A percentile compares a stretch with the other conserved stretches of the same genome.
These are phyloP conservation scores for Apiospora kogelbergensis DNA, from an alignment of 2,329 filamentous ascomycete species.

Conservation along the genomic window DNA sequence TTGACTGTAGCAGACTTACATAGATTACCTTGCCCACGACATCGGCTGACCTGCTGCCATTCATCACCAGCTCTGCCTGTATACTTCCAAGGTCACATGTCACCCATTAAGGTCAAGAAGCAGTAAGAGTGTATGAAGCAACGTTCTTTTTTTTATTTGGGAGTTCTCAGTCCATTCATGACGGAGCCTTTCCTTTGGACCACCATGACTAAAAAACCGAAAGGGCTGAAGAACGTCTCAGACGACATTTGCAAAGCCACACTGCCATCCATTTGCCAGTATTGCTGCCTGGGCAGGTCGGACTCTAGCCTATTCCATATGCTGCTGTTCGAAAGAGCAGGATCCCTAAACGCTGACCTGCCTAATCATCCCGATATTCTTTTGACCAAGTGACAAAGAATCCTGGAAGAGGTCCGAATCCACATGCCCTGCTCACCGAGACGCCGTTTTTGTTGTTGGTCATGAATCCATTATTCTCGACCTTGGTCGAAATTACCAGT, in stretches of 20 bases:
- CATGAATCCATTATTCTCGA: conserved; percentile 23
- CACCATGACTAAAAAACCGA: conserved; percentile 35
- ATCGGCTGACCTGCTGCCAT: neutral
- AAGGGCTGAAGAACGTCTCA: conserved; percentile 34
- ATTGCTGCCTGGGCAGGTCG: conserved; percentile 25
- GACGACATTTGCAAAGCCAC: conserved; percentile 32
- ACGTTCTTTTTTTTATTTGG: conserved; percentile 36
- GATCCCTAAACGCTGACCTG: conserved; percentile 28
- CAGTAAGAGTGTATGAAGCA: conserved; percentile 15
- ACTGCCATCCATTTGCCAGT: conserved; percentile 19
- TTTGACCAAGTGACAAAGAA: conserved; percentile 12
- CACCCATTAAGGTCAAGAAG: neutral
- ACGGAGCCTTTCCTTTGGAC: conserved; percentile 33
- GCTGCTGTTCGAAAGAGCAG: conserved; percentile 25
- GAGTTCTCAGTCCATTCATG: conserved; percentile 43
- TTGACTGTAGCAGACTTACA: neutral
- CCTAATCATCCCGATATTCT: conserved; percentile 20
- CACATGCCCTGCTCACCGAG: conserved; percentile 31
- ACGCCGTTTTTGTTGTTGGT: conserved; percentile 24
- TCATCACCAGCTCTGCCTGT: neutral
- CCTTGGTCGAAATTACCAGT: conserved; percentile 32
- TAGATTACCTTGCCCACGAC: neutral
- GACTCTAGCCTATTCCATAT: conserved; percentile 32
- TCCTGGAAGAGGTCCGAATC: conserved; percentile 24
- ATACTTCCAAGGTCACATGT: no score